Conservation (phyloP, 306 rosid genomes). For the Luffa aegyptiaca region DNA sequence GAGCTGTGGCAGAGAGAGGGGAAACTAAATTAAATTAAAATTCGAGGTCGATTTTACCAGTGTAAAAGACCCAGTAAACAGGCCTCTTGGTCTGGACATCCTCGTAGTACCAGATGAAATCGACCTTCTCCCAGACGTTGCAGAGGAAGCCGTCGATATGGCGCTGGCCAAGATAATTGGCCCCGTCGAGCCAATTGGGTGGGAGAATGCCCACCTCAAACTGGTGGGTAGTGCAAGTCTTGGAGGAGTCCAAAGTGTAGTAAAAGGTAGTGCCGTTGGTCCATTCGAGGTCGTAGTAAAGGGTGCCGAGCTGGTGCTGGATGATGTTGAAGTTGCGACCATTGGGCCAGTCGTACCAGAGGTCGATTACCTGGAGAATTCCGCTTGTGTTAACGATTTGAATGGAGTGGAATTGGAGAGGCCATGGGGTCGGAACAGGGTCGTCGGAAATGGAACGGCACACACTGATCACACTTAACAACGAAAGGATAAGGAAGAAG, state of each 20-base stretch:
- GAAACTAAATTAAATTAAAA: too few relatives aligned
- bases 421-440: conserved; percentile 6
- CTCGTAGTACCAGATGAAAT: conserved; percentile 65
- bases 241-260: conserved; percentile 32
- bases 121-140: conserved; percentile 78
- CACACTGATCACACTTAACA: background rate
- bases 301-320: conserved; percentile 46
- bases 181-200: conserved; percentile 89
- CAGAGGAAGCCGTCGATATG: conserved; percentile 61
- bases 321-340: conserved; percentile 94
- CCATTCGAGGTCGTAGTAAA: conserved; percentile 44
- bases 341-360: conserved; percentile 97
- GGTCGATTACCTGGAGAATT: conserved; percentile 38
- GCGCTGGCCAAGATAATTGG: conserved; percentile 58
- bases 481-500: background rate
- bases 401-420: conserved; percentile 36
- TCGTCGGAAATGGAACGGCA: background rate
- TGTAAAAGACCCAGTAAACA: conserved; percentile 66
- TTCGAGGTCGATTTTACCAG: conserved; percentile 33
- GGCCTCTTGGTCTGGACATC: conserved; percentile 63
- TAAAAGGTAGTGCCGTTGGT: conserved; percentile 70
- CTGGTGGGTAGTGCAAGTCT: conserved; percentile 25
- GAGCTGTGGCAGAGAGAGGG: background rate
- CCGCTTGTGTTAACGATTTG: conserved; percentile 48
- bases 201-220: conserved; percentile 61